Conservation (phyloP, 225 moss, liverwort and hornwort species). For the Anthoceros angustus region DNA sequence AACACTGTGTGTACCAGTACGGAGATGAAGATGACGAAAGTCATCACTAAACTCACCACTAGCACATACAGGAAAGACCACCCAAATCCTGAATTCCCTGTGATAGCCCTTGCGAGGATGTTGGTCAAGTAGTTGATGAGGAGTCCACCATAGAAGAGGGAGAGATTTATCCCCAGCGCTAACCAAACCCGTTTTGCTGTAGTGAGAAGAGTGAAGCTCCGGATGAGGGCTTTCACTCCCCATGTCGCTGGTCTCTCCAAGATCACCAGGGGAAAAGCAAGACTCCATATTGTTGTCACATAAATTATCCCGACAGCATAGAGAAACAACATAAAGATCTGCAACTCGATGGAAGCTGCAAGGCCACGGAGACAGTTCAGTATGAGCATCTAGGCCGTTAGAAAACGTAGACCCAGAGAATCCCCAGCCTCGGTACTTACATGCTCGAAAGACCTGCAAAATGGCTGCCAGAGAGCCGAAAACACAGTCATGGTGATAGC, state of each 20-base stretch:
- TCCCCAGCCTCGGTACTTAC: background rate
- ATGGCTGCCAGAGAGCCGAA: background rate
- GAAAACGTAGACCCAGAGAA: too few relatives aligned
- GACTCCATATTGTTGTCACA: background rate
- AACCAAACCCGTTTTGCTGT: background rate
- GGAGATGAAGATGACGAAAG: background rate
- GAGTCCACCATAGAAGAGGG: background rate
- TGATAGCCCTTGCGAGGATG: background rate
- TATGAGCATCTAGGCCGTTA: too few relatives aligned
- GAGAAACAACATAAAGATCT: background rate
- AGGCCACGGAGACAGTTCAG: background rate
- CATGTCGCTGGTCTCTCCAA: background rate
- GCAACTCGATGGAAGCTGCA: constrained; percentile 2
- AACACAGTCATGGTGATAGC: background rate
- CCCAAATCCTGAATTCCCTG: background rate
- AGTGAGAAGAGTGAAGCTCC: background rate
- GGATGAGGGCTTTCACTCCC: background rate
- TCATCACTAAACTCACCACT: background rate
- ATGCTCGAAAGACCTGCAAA: background rate
- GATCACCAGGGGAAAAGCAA: background rate
- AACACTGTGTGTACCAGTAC: background rate
- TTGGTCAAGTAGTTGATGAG: background rate
- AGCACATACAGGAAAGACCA: background rate
- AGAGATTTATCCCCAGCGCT: background rate
- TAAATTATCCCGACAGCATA: background rate